These are phyloP conservation scores for Alternaria sp. DNA, from an alignment of 2,329 filamentous ascomycete genomes.

Conservation along the genomic window DNA sequence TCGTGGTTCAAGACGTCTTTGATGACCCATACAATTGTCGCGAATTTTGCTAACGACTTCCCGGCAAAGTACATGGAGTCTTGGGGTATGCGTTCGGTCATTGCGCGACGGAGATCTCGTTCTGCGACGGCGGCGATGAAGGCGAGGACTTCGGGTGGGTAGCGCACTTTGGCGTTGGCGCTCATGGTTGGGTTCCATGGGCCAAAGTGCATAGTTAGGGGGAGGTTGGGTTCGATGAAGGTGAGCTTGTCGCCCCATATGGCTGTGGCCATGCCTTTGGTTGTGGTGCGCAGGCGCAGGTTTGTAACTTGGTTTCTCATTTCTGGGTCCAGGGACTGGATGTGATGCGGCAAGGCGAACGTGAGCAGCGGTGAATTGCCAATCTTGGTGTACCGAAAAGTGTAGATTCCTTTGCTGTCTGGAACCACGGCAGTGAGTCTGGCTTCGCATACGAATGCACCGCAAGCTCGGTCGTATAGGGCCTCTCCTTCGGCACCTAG, in stretches of 20 bases:
- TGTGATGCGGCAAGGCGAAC: constrained; percentile 88
- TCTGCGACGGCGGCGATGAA: constrained; percentile 69
- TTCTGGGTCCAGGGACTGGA: constrained; percentile 72
- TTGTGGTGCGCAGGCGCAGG: constrained; percentile 77
- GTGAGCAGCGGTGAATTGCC: constrained; percentile 77
- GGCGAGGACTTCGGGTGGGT: constrained; percentile 62
- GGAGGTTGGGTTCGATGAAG: constrained; percentile 77
- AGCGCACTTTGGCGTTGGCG: constrained; percentile 41
- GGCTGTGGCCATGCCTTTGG: constrained; percentile 80
- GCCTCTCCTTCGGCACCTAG: constrained; percentile 65
- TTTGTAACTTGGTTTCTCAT: constrained; percentile 61
- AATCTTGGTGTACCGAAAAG: constrained; percentile 74
- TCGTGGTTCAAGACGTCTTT: constrained; percentile 68
- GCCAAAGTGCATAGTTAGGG: constrained; percentile 75
- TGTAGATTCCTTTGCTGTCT: constrained; percentile 70
- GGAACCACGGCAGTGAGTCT: constrained; percentile 69
- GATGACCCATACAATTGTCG: constrained; percentile 55
- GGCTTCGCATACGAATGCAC: constrained; percentile 74
- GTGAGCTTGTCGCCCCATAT: constrained; percentile 68
- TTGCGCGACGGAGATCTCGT: constrained; percentile 79
- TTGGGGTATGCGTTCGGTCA: constrained; percentile 74
- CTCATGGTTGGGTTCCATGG: constrained; percentile 71
- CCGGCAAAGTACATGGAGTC: constrained; percentile 95
- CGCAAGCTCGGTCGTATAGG: constrained; percentile 77
- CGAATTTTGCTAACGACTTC: constrained; percentile 60